Conservation (phyloP, 768 basidiomycete species). For the Lepiota venenata region DNA sequence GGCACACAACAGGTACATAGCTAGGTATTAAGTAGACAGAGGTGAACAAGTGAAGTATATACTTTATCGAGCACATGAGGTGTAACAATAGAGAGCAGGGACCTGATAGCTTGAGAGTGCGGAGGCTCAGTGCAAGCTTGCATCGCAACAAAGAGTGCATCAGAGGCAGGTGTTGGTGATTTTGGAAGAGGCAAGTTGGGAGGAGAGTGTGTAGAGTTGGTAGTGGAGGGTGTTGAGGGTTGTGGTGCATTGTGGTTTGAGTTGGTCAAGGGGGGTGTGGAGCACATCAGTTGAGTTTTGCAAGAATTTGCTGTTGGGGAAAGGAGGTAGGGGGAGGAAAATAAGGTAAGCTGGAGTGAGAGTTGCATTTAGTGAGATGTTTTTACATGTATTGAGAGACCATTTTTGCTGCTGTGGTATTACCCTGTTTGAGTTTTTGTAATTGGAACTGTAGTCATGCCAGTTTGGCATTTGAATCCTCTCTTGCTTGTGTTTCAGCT, state of each 20-base stretch:
- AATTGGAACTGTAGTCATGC: conserved; percentile 47
- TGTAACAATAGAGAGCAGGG: no score
- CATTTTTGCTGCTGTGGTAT: conserved; percentile 77
- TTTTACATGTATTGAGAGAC: conserved; percentile 82
- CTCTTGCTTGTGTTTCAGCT: conserved; percentile 40
- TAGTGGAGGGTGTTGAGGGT: no score
- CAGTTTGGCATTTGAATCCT: conserved; percentile 42
- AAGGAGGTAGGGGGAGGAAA: background rate
- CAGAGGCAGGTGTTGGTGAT: no score
- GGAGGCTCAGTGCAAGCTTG: no score
- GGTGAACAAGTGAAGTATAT: no score
- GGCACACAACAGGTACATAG: no score
- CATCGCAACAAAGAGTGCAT: no score
- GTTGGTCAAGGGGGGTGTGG: conserved; percentile 53
- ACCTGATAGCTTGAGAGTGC: no score
- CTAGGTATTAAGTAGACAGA: no score
- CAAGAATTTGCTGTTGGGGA: conserved; percentile 67
- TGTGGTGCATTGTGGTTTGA: conserved; percentile 28
- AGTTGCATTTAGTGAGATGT: background rate
- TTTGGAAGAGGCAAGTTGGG: no score
- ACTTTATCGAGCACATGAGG: no score
- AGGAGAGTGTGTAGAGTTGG: no score
- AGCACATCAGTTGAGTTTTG: conserved; percentile 68
- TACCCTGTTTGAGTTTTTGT: conserved; percentile 56
- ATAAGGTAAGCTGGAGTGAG: background rate